Percentiles rank a stretch among this genome's conserved stretches.
Conservation (phyloP, 2,329 filamentous ascomycete genomes). For the Hypoxylon sp. region DNA sequence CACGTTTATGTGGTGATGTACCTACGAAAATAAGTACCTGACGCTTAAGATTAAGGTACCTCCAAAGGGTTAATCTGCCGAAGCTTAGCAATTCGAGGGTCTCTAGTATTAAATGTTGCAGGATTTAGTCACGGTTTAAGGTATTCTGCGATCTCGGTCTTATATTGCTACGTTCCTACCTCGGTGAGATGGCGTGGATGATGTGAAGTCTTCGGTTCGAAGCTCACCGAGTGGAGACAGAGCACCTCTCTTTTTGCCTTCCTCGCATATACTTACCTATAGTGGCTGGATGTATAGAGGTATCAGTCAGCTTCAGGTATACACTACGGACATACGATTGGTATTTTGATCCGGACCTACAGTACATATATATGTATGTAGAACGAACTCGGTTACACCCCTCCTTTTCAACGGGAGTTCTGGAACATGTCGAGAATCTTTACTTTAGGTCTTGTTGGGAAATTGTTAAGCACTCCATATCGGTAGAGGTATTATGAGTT, state of each 20-base stretch:
- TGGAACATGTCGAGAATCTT: conserved; percentile 24
- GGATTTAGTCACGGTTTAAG: conserved; percentile 1
- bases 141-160: not conserved
- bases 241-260: conserved; percentile 1
- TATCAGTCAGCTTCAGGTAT: not conserved
- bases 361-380: conserved; percentile 1
- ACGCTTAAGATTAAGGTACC: not conserved
- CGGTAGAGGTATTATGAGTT: not conserved
- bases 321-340: not conserved
- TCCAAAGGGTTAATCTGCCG: not conserved
- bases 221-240: conserved; percentile 16
- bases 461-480: too few relatives aligned
- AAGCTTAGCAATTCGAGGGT: not conserved
- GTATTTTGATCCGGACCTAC: not conserved
- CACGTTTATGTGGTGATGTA: not conserved
- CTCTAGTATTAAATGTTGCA: conserved; percentile 1
- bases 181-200: conserved; percentile 26
- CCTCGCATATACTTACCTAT: conserved; percentile 18
- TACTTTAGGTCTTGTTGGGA: not conserved
- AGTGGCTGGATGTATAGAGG: not conserved
- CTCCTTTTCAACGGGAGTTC: conserved; percentile 2
- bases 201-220: not conserved
- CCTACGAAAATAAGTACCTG: not conserved
- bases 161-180: conserved; percentile 17
- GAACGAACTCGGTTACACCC: not conserved